These are phyloP conservation scores for Gossypium gossypioides DNA, from an alignment of 441 rosid genomes.

Conservation along the genomic window DNA sequence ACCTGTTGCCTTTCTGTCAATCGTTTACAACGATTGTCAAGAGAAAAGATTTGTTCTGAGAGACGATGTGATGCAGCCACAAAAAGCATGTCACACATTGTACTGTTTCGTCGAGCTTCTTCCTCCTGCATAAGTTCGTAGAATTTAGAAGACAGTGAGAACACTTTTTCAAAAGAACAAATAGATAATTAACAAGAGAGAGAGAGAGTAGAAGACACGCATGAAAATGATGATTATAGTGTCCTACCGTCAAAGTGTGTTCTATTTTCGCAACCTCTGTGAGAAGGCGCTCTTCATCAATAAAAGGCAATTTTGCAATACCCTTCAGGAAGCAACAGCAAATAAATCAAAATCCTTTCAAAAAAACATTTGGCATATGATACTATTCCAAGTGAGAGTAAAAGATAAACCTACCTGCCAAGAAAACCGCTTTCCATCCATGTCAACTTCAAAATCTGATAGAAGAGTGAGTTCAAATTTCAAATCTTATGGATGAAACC, in stretches of 20 bases:
- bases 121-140: constrained; percentile 41
- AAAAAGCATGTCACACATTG: constrained; percentile 68
- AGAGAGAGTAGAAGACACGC: neutral
- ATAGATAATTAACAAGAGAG: neutral
- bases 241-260: constrained; percentile 59
- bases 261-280: constrained; percentile 57
- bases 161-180: neutral
- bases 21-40: constrained; percentile 50
- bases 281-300: constrained; percentile 80
- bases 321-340: constrained; percentile 40
- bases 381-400: constrained; percentile 7
- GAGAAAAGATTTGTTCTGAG: constrained; percentile 60
- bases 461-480: constrained; percentile 15
- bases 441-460: constrained; percentile 83
- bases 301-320: constrained; percentile 81
- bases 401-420: constrained; percentile 65
- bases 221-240: constrained; percentile 2
- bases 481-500: constrained; percentile 16
- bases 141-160: neutral
- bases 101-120: constrained; percentile 73
- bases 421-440: constrained; percentile 81
- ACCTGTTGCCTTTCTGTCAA: constrained; percentile 34
- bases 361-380: neutral
- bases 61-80: constrained; percentile 63
- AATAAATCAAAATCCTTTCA: constrained; percentile 9